These are phyloP conservation scores for Sphagnum magellanicum DNA, from an alignment of 228 moss, liverwort and hornwort genomes.

Conservation along the genomic window DNA sequence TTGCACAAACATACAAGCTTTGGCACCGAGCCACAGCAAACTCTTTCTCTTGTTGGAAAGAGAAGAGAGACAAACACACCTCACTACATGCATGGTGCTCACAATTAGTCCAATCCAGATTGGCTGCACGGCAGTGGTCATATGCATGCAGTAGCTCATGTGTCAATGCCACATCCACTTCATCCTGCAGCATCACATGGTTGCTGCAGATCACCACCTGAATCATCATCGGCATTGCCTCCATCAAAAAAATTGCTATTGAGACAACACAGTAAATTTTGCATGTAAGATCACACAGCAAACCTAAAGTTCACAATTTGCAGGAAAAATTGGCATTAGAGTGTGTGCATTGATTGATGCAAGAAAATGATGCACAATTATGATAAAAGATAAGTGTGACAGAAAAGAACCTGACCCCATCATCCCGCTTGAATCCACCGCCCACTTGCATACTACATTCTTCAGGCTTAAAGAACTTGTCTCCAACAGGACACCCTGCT, in stretches of 20 bases:
- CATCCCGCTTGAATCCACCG: slow-evolving; percentile 83
- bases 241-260: neutral
- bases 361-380: neutral
- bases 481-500: slow-evolving; percentile 73
- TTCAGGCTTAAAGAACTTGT: slow-evolving; percentile 82
- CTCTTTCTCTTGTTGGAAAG: too few species aligned
- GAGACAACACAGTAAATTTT: neutral
- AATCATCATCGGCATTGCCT: neutral
- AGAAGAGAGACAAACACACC: slow-evolving; percentile 18
- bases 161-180: slow-evolving; percentile 89
- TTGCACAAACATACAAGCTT: too few species aligned
- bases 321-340: neutral
- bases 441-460: slow-evolving; percentile 73
- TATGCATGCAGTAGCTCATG: slow-evolving; percentile 96
- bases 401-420: slow-evolving; percentile 58
- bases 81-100: slow-evolving; percentile 98
- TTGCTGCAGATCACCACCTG: slow-evolving; percentile 98
- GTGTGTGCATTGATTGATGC: neutral
- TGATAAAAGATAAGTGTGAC: neutral
- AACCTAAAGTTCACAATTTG: neutral
- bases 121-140: slow-evolving; percentile 93
- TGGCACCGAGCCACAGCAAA: too few species aligned
- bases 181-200: slow-evolving; percentile 80
- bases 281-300: neutral
- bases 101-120: slow-evolving; percentile 88